Percentiles rank a stretch among this genome's conserved stretches.
These are phyloP conservation scores for Cryptosporidium sp. DNA, from an alignment of 169 alveolate genomes.

Conservation along the genomic window DNA sequence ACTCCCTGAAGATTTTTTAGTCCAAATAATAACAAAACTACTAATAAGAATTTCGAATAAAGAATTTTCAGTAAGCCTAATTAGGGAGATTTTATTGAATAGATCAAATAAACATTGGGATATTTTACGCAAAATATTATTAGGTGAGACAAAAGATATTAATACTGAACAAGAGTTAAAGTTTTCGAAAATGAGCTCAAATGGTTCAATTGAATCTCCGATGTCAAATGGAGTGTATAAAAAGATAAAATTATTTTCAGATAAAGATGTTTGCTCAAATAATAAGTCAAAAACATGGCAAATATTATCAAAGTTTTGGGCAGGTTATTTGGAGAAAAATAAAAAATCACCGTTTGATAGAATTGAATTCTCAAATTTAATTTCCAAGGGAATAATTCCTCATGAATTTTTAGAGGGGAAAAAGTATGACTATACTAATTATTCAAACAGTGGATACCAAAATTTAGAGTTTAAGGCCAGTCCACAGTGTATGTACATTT, in stretches of 20 bases:
- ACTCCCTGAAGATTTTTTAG: conserved; percentile 29
- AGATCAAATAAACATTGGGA: conserved; percentile 42
- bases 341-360: conserved; percentile 61
- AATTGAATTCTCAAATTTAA: conserved; percentile 38
- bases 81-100: conserved; percentile 10
- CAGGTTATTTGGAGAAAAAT: conserved; percentile 3
- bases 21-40: conserved; percentile 29
- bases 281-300: conserved; percentile 23
- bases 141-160: not conserved
- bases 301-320: conserved; percentile 32
- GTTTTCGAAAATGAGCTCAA: not conserved
- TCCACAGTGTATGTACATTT: not conserved
- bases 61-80: conserved; percentile 6
- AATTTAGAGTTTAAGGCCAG: not conserved
- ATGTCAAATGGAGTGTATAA: conserved; percentile 51
- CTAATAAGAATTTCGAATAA: not conserved
- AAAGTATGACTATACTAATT: not conserved
- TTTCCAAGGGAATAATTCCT: conserved; percentile 47
- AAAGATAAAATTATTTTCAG: conserved; percentile 39
- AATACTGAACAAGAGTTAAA: not conserved
- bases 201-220: conserved; percentile 51
- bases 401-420: conserved; percentile 14
- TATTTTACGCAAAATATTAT: conserved; percentile 2
- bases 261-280: not conserved
- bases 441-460: not conserved